Conservation (phyloP, 169 alveolate species). For the Babesia caballi region DNA sequence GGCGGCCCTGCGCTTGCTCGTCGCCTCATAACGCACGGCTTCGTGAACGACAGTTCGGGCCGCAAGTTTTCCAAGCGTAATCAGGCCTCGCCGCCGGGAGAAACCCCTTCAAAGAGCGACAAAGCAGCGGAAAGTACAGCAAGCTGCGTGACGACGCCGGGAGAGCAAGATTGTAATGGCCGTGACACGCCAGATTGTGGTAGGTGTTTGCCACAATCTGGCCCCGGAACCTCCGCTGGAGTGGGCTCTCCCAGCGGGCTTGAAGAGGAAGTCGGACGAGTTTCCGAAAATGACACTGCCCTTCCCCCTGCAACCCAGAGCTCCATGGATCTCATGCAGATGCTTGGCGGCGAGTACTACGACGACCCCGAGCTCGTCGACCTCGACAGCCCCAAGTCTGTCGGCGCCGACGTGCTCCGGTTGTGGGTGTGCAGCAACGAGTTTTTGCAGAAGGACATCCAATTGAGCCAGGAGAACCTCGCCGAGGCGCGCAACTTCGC, state of each 20-base stretch:
- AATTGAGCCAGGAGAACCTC: slow-evolving; percentile 13
- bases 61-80: slow-evolving; percentile 45
- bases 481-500: slow-evolving; percentile 37
- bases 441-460: slow-evolving; percentile 56
- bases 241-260: background rate
- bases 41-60: slow-evolving; percentile 39
- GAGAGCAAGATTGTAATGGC: no score
- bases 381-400: slow-evolving; percentile 7
- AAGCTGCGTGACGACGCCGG: background rate
- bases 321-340: background rate
- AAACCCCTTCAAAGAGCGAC: no score
- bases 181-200: no score
- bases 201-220: no score
- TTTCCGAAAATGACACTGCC: background rate
- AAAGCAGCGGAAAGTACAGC: no score
- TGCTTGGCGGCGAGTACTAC: slow-evolving; percentile 26
- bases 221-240: background rate
- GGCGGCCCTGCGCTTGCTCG: slow-evolving; percentile 29
- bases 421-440: slow-evolving; percentile 53
- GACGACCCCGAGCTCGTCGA: slow-evolving; percentile 13
- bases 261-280: background rate
- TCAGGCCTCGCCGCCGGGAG: background rate
- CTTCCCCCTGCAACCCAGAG: background rate
- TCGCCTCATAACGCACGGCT: slow-evolving; percentile 50
- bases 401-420: slow-evolving; percentile 54